Base-by-base conservation (phyloP, 768 basidiomycete species). In the Tricholoma sp. region DNA sequence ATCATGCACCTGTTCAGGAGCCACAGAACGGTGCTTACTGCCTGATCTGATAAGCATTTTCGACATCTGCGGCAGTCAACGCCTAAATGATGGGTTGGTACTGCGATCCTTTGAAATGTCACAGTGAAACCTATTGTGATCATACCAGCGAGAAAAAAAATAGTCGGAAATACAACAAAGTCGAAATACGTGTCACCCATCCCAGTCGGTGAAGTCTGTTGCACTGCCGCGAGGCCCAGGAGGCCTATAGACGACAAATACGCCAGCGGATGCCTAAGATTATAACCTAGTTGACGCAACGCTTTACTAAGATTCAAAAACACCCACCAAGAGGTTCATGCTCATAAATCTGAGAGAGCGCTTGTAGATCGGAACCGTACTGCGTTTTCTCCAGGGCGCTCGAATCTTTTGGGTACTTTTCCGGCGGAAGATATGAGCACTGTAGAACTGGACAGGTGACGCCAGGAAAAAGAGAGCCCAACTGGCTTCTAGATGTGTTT, bases 161-260 rank as follows among this genome's bases (percentile, higher is more conserved):
- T 81, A 24, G 89, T 85, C 49, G 94, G 71, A 61, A 94, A 89
- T 7, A 91, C 84, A 12, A 86, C 85, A 0, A 85, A 82, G 64
- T 94, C 91, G 59, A 94, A 93, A 66, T 91, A 93, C 1, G 87
- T 88, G 51, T 86, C 80, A 4, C 76, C 80, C 17, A 66, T 59
- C 18, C 68, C 71, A 28, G 68, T 58, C 9, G 70, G 57, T 28
- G 76, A 68, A 9, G 74, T 72, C 45, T 66, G 70, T 15, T 47
- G 45, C 6, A 15, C 28, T 0, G 83, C 80, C 0, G 87, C 80
- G 1, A 90, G 72, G 11, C 74, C 81, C 8, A 94, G 74, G 44
- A 91, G 77, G 1, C 78, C 87, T 5, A 94, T 70, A 6, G 89
- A 91, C 0, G 91, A 89, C 84, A 0, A 85, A 83, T 3, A 91